Percentiles rank a stretch among this genome's conserved stretches.
These are phyloP conservation scores for Calendula officinalis DNA, from an alignment of 129 eudicot genomes.

Conservation along the genomic window DNA sequence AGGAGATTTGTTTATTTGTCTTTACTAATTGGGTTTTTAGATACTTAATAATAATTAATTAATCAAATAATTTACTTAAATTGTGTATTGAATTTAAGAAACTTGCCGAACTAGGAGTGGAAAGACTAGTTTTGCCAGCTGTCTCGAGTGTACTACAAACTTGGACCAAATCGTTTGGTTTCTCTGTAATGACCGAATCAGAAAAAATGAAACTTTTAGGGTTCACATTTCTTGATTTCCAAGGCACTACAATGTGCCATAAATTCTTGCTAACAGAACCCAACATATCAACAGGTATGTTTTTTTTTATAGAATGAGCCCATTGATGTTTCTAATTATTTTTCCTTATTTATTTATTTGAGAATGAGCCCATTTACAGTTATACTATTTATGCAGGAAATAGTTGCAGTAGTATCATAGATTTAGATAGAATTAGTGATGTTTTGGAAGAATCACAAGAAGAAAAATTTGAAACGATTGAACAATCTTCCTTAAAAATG, in stretches of 20 bases:
- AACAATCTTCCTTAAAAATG: constrained; percentile 38
- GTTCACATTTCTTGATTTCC: constrained; percentile 72
- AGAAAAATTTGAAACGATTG: constrained; percentile 35
- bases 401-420: constrained; percentile 21
- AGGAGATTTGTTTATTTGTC: constrained; percentile 6
- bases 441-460: constrained; percentile 54
- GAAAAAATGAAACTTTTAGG: constrained; percentile 54
- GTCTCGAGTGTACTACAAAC: constrained; percentile 61
- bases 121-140: constrained; percentile 85
- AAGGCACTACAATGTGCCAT: constrained; percentile 84
- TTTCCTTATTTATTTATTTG: background rate
- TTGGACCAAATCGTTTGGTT: constrained; percentile 83
- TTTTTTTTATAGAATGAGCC: background rate
- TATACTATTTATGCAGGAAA: constrained; percentile 27
- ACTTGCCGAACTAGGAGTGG: constrained; percentile 69
- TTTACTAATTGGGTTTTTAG: background rate
- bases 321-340: background rate
- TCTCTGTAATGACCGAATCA: constrained; percentile 48
- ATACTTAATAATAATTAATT: too few species aligned
- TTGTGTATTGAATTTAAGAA: constrained; percentile 30
- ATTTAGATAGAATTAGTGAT: constrained; percentile 40
- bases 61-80: background rate
- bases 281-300: constrained; percentile 36
- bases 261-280: constrained; percentile 47
- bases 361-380: constrained; percentile 1